These are phyloP conservation scores for Monosporascus sp. DNA, from an alignment of 2,329 filamentous ascomycete species.

Conservation along the genomic window DNA sequence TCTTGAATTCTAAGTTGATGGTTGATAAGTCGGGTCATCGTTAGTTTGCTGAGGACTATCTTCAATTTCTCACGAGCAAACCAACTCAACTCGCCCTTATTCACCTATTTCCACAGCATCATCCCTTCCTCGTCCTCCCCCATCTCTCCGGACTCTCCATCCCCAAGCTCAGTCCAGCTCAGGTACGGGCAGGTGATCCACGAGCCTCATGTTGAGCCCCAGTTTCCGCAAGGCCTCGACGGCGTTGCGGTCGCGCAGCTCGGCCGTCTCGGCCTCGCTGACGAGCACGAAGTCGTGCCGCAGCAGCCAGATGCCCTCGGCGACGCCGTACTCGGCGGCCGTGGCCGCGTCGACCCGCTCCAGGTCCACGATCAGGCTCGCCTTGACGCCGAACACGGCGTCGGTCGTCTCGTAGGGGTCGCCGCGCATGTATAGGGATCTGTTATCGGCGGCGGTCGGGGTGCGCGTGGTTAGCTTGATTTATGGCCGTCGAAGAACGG, in stretches of 20 bases:
- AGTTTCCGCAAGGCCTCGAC: conserved; percentile 61
- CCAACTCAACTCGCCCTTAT: too few species aligned
- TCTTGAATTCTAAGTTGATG: too few species aligned
- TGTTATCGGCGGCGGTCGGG: conserved; percentile 25
- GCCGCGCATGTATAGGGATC: conserved; percentile 70
- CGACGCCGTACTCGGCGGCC: conserved; percentile 58
- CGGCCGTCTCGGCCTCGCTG: conserved; percentile 61
- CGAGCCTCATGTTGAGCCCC: conserved; percentile 65
- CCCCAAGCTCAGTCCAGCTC: conserved; percentile 45
- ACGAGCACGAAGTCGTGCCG: conserved; percentile 76
- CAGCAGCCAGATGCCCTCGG: conserved; percentile 59
- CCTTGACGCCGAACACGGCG: conserved; percentile 82
- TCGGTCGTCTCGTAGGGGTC: conserved; percentile 81
- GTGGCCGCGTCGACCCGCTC: conserved; percentile 46
- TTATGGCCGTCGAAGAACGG: background rate
- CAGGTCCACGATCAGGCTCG: conserved; percentile 67
- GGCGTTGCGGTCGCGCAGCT: conserved; percentile 60
- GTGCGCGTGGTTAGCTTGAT: too few species aligned
- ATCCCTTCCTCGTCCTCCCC: background rate
- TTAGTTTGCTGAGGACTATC: too few species aligned
- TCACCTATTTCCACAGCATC: background rate
- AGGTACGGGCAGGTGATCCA: conserved; percentile 72
- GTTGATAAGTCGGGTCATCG: too few species aligned
- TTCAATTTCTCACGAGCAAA: too few species aligned
- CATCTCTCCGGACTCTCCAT: background rate